Percentiles rank a stretch among this genome's conserved stretches.
Conservation (phyloP, 495 filamentous ascomycete genomes). For the Xylaria grammica region DNA sequence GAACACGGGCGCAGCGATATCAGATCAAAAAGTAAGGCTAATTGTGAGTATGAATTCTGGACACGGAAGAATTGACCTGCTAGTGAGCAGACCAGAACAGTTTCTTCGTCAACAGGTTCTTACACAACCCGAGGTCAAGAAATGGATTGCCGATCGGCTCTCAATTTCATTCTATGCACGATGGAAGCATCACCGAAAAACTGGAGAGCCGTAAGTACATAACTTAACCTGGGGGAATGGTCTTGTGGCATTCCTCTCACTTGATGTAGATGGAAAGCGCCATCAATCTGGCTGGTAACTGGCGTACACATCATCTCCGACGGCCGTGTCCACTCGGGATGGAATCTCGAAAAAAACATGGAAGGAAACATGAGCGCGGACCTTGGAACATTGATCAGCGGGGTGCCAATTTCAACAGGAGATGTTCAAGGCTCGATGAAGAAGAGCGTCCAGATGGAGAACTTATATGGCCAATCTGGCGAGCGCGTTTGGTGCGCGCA, state of each 20-base stretch:
- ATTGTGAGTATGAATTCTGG: not conserved
- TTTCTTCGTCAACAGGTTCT: slow-evolving; percentile 16
- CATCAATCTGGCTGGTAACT: slow-evolving; percentile 17
- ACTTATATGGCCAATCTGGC: slow-evolving; percentile 7
- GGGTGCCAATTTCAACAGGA: slow-evolving; percentile 1
- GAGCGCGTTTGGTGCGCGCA: slow-evolving; percentile 19
- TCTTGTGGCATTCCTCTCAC: not conserved
- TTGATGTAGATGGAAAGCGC: slow-evolving; percentile 4
- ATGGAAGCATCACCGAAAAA: slow-evolving; percentile 16
- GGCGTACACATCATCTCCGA: slow-evolving; percentile 18
- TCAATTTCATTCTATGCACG: slow-evolving; percentile 7
- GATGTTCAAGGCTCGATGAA: not conserved
- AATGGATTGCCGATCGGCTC: slow-evolving; percentile 14
- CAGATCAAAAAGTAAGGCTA: slow-evolving; percentile 20
- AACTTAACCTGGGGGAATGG: not conserved
- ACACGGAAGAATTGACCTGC: not conserved
- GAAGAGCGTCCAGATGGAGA: slow-evolving; percentile 14
- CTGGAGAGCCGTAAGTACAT: slow-evolving; percentile 13
- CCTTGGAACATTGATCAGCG: not conserved
- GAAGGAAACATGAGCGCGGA: not conserved
- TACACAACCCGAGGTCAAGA: slow-evolving; percentile 19
- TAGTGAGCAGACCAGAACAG: slow-evolving; percentile 4
- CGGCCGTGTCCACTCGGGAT: slow-evolving; percentile 16
- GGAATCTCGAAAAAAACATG: not conserved
- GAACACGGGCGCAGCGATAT: slow-evolving; percentile 12